These are phyloP conservation scores for Pseudevernia furfuracea DNA, from an alignment of 495 filamentous ascomycete species.

Conservation along the genomic window DNA sequence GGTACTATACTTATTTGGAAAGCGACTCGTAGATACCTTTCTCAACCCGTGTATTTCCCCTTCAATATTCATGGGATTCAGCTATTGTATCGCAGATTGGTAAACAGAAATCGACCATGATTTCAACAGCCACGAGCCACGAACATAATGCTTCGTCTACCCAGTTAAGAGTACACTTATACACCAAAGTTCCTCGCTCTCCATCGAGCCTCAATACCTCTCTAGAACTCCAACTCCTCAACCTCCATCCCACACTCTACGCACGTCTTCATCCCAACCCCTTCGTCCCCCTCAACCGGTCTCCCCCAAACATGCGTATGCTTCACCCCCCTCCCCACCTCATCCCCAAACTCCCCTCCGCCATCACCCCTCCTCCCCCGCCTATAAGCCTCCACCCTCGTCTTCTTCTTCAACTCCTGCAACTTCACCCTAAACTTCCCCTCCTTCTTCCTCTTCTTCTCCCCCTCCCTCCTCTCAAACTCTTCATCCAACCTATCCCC, in stretches of 20 bases:
- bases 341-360: slow-evolving; percentile 64
- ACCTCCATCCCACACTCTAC: slow-evolving; percentile 92
- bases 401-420: slow-evolving; percentile 84
- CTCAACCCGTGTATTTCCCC: no score
- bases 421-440: slow-evolving; percentile 85
- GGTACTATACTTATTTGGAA: no score
- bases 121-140: not conserved
- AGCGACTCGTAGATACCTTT: no score
- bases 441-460: slow-evolving; percentile 85
- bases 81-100: not conserved
- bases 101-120: not conserved
- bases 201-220: not conserved
- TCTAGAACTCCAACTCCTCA: slow-evolving; percentile 82
- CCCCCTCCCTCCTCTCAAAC: slow-evolving; percentile 68
- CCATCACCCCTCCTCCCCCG: slow-evolving; percentile 50
- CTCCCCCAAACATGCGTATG: slow-evolving; percentile 94
- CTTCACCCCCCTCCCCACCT: slow-evolving; percentile 53
- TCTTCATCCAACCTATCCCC: slow-evolving; percentile 79
- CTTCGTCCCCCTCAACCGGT: slow-evolving; percentile 69
- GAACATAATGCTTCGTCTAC: not conserved
- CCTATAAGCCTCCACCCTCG: slow-evolving; percentile 82
- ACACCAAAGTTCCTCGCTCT: not conserved
- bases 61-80: not conserved
- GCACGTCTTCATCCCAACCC: slow-evolving; percentile 75
- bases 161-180: not conserved